A percentile compares a stretch with the other conserved stretches of the same genome.
phyloP scores from a whole-genome alignment of 352 stramenopile genomes.

The Globisporangium paddicum region DNA sequence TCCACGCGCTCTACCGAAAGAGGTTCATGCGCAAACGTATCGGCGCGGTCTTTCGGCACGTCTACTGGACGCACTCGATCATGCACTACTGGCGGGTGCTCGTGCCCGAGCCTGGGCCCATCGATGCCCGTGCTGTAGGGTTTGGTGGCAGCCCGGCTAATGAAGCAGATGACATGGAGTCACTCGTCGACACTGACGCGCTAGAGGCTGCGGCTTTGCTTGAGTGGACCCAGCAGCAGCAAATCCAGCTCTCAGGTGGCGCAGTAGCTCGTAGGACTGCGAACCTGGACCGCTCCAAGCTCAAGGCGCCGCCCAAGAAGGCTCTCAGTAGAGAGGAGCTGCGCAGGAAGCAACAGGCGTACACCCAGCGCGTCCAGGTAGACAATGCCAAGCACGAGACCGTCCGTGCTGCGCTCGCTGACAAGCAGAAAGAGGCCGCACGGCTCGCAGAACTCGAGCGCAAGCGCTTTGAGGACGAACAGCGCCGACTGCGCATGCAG shows the following conservation, averaged over 20 bases:
- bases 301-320: slow-evolving; percentile 1
- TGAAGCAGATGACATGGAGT: not conserved
- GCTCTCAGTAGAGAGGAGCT: slow-evolving; percentile 9
- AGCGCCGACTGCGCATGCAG: slow-evolving; percentile 19
- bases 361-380: slow-evolving; percentile 31
- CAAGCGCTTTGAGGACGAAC: slow-evolving; percentile 24
- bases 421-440: slow-evolving; percentile 25
- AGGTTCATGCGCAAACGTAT: slow-evolving; percentile 50
- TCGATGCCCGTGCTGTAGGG: not conserved
- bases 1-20: slow-evolving; percentile 55
- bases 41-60: slow-evolving; percentile 23
- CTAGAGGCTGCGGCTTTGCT: not conserved
- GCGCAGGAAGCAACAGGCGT: slow-evolving; percentile 30
- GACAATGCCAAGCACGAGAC: slow-evolving; percentile 36
- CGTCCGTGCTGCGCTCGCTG: slow-evolving; percentile 12
- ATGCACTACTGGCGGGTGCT: slow-evolving; percentile 31
- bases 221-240: not conserved
- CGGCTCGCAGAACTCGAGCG: slow-evolving; percentile 20
- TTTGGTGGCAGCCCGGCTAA: not conserved
- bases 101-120: slow-evolving; percentile 13
- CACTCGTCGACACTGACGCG: not conserved
- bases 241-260: not conserved
- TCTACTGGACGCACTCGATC: slow-evolving; percentile 25
- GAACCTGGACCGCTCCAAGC: not conserved
- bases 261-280: not conserved